A percentile compares a stretch with the other conserved stretches of the same genome.
phyloP scores from a whole-genome alignment of 306 rosid species.

The Alnus glutinosa region DNA sequence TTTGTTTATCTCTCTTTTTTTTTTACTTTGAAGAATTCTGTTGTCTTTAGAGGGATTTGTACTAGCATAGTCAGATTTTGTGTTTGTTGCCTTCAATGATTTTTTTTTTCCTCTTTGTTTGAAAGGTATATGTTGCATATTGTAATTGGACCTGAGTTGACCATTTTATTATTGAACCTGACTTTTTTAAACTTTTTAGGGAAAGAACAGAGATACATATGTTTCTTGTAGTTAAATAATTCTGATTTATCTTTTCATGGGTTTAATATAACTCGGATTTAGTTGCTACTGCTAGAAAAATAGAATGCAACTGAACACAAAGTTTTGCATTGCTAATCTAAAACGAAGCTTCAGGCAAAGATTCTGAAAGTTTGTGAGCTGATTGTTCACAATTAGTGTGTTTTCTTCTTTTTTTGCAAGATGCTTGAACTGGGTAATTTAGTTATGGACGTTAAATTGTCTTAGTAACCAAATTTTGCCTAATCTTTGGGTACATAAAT shows the following conservation, averaged over 20 bases:
- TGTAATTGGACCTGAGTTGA: neutral
- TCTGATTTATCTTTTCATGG: neutral
- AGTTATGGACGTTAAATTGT: neutral
- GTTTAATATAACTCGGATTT: neutral
- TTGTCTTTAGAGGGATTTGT: too few species aligned
- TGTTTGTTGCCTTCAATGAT: neutral
- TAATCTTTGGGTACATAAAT: slow-evolving; percentile 12
- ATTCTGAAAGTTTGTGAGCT: neutral
- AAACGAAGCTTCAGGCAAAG: neutral
- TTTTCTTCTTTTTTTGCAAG: too few species aligned
- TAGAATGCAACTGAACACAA: neutral
- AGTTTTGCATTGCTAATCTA: neutral
- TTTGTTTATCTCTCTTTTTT: too few species aligned
- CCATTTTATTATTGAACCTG: too few species aligned
- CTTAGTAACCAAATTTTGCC: slow-evolving; percentile 27
- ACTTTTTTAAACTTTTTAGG: neutral
- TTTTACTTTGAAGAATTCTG: too few species aligned
- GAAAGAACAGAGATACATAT: neutral
- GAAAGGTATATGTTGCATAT: neutral
- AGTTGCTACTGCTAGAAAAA: slow-evolving; percentile 4
- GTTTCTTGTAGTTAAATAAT: neutral
- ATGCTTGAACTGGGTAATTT: too few species aligned
- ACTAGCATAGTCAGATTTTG: too few species aligned
- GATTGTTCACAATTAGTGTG: neutral
- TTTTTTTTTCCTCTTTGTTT: neutral